Conservation (phyloP, 1,284 basidiomycete species). For the Xerocomus cyaneibrunnescens region DNA sequence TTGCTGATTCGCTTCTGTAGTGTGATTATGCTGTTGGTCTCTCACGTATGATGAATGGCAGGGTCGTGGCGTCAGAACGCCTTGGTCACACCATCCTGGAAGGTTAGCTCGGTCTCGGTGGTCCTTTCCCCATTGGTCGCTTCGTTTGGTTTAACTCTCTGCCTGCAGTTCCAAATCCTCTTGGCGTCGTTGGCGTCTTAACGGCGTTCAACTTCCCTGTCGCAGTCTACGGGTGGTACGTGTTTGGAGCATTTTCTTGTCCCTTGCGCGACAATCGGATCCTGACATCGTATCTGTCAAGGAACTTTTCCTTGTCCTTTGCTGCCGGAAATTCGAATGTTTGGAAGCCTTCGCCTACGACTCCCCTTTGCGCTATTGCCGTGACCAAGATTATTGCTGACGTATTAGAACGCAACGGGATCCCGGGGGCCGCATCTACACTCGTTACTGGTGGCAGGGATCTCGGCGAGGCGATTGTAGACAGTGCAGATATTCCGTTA, state of each 20-base stretch:
- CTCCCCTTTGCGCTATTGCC: slow-evolving; percentile 86
- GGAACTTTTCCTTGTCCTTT: slow-evolving; percentile 89
- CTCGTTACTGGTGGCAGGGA: slow-evolving; percentile 84
- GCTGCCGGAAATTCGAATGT: slow-evolving; percentile 91
- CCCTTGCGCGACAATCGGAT: slow-evolving; percentile 3
- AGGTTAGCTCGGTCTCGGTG: slow-evolving; percentile 43
- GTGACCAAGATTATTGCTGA: slow-evolving; percentile 80
- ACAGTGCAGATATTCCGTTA: slow-evolving; percentile 72
- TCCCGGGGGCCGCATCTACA: slow-evolving; percentile 81
- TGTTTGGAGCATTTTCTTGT: slow-evolving; percentile 2
- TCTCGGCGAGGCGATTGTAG: slow-evolving; percentile 77
- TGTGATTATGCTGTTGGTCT: slow-evolving; percentile 80
- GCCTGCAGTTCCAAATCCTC: slow-evolving; percentile 79
- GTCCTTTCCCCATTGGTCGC: slow-evolving; percentile 6
- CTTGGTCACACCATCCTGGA: slow-evolving; percentile 91
- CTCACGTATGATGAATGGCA: slow-evolving; percentile 90
- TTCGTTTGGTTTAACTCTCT: slow-evolving; percentile 6
- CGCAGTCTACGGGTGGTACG: slow-evolving; percentile 83
- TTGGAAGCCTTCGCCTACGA: slow-evolving; percentile 94
- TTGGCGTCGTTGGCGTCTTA: slow-evolving; percentile 89
- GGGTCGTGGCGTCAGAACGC: slow-evolving; percentile 81
- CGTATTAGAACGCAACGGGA: slow-evolving; percentile 78
- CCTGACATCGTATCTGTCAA: slow-evolving; percentile 30
- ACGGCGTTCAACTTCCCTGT: slow-evolving; percentile 96
- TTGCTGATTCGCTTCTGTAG: slow-evolving; percentile 30